A percentile compares a stretch with the other conserved stretches of the same genome.
phyloP scores from a whole-genome alignment of 2,329 filamentous ascomycete species.

The Aspergillus quadricinctus region DNA sequence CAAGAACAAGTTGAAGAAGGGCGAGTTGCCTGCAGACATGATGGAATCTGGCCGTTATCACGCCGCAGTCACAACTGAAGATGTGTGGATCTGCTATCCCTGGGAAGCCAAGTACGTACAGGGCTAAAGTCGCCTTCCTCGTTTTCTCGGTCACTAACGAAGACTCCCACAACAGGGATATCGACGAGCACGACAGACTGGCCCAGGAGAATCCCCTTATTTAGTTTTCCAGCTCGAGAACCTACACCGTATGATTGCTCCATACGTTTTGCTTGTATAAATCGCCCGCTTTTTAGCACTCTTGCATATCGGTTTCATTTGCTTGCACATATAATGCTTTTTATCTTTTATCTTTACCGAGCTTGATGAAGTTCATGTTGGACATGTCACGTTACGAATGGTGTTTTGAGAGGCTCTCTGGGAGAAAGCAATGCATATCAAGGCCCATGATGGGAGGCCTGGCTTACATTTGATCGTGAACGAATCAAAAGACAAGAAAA shows the following conservation, averaged over 20 bases:
- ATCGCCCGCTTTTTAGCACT: not conserved
- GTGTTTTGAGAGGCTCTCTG: constrained; percentile 14
- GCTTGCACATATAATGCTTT: constrained; percentile 13
- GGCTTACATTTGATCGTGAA: not conserved
- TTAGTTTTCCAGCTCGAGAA: constrained; percentile 13
- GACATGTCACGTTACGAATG: constrained; percentile 15
- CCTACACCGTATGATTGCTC: not conserved
- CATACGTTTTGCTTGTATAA: not conserved
- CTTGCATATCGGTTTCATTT: constrained; percentile 7
- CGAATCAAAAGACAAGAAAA: not conserved
- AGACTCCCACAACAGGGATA: constrained; percentile 53
- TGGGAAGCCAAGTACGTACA: constrained; percentile 76
- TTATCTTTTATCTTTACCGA: not conserved
- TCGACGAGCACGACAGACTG: constrained; percentile 80
- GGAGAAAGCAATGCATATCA: constrained; percentile 15
- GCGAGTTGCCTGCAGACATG: constrained; percentile 73
- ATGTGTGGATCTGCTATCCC: constrained; percentile 98
- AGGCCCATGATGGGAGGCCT: not conserved
- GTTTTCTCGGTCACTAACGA: constrained; percentile 18
- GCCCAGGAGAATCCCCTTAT: constrained; percentile 48
- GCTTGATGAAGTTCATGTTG: constrained; percentile 6
- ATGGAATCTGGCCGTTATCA: constrained; percentile 68
- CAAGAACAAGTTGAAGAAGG: constrained; percentile 97
- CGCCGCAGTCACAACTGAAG: constrained; percentile 81
- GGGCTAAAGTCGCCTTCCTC: not conserved